phyloP scores from a whole-genome alignment of 2,329 filamentous ascomycete genomes.

The Chaetomium globosum region DNA sequence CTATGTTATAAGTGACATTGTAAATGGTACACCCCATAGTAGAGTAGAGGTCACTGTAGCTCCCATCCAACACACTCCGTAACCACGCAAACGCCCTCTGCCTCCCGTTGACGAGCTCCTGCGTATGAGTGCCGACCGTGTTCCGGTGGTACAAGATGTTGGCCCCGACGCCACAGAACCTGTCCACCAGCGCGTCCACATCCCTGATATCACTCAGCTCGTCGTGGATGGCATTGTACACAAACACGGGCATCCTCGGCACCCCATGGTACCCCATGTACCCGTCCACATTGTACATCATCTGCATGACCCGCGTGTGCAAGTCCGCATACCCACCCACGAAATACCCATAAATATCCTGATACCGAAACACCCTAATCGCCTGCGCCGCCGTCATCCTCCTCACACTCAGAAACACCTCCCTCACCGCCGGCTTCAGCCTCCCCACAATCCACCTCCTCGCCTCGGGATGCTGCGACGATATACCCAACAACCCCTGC shows the following conservation, averaged over 20 bases:
- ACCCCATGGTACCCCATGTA: constrained; percentile 45
- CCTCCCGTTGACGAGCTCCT: constrained; percentile 39
- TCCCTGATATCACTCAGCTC: constrained; percentile 47
- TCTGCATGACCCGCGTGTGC: constrained; percentile 33
- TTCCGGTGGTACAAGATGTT: constrained; percentile 51
- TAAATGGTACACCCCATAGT: constrained; percentile 30
- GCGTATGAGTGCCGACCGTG: constrained; percentile 45
- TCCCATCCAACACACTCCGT: constrained; percentile 29
- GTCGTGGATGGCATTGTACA: constrained; percentile 52
- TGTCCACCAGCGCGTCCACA: constrained; percentile 46
- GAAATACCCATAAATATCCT: constrained; percentile 49
- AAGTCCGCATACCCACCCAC: constrained; percentile 41
- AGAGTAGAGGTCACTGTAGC: constrained; percentile 24
- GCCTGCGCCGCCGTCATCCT: constrained; percentile 38
- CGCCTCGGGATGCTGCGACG: constrained; percentile 42
- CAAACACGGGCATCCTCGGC: constrained; percentile 50
- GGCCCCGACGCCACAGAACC: constrained; percentile 47
- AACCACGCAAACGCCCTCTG: constrained; percentile 36
- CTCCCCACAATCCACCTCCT: constrained; percentile 36
- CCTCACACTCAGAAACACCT: constrained; percentile 41
- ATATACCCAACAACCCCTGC: constrained; percentile 41
- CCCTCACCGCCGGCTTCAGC: constrained; percentile 42
- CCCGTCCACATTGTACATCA: constrained; percentile 40
- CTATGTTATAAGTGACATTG: constrained; percentile 29
- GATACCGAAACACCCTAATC: constrained; percentile 38